phyloP scores from a whole-genome alignment of 192 early-diverging fungal genomes.

The Phlyctochytrium planicorne region DNA sequence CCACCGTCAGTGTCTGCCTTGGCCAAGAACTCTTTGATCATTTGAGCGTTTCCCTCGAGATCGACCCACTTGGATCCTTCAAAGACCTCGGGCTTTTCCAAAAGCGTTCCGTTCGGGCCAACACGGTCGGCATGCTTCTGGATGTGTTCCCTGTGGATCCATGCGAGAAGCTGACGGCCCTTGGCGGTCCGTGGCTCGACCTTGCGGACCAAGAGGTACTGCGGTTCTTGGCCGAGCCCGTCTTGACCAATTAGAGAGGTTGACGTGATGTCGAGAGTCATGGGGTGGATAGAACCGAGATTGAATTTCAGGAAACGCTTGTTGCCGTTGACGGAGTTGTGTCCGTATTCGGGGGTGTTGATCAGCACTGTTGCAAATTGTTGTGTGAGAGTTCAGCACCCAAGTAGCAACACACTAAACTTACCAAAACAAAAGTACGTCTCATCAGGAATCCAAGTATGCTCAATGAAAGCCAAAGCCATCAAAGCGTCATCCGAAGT shows the following conservation, averaged over 20 bases:
- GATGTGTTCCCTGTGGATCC: constrained; percentile 39
- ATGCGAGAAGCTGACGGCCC: constrained; percentile 22
- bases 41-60: too few relatives aligned
- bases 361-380: constrained; percentile 1
- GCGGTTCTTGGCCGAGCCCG: constrained; percentile 11
- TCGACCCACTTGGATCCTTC: neutral
- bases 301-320: constrained; percentile 24
- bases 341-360: constrained; percentile 21
- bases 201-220: constrained; percentile 44
- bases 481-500: constrained; percentile 9
- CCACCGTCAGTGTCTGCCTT: too few relatives aligned
- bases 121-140: too few relatives aligned
- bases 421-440: constrained; percentile 26
- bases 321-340: constrained; percentile 13
- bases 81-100: too few relatives aligned
- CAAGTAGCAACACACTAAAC: neutral
- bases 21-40: too few relatives aligned
- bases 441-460: constrained; percentile 38
- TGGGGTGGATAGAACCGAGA: constrained; percentile 18
- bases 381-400: neutral
- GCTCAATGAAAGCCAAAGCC: constrained; percentile 31
- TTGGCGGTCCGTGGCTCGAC: constrained; percentile 26
- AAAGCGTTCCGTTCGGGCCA: too few relatives aligned
- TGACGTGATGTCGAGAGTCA: neutral
- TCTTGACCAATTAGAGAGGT: constrained; percentile 1